A percentile compares a stretch with the other conserved stretches of the same genome.
phyloP scores from a whole-genome alignment of 2,329 filamentous ascomycete species.

The Calonectria crousiana region DNA sequence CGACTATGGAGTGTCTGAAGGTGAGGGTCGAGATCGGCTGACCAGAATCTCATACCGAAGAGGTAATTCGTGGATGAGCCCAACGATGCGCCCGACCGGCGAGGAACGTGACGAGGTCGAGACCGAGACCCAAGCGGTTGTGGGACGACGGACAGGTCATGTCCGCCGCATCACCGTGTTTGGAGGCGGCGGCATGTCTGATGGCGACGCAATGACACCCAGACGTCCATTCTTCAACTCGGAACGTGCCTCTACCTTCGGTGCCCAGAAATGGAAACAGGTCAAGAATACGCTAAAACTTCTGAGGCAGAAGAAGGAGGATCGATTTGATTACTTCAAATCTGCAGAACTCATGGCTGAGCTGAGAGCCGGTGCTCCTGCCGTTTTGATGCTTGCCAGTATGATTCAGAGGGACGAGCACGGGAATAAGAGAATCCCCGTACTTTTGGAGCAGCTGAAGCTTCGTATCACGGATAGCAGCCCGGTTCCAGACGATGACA shows the following conservation, averaged over 20 bases:
- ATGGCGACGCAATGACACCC: slow-evolving; percentile 70
- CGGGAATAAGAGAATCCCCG: slow-evolving; percentile 93
- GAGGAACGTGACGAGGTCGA: slow-evolving; percentile 67
- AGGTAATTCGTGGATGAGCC: slow-evolving; percentile 69
- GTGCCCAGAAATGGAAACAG: slow-evolving; percentile 89
- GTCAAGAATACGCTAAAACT: slow-evolving; percentile 90
- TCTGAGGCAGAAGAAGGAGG: slow-evolving; percentile 84
- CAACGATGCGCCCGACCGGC: slow-evolving; percentile 59
- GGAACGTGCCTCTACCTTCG: slow-evolving; percentile 79
- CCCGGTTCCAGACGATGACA: slow-evolving; percentile 73
- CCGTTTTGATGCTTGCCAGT: slow-evolving; percentile 92
- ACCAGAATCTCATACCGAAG: slow-evolving; percentile 62
- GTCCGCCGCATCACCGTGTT: slow-evolving; percentile 75
- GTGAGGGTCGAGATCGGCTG: slow-evolving; percentile 75
- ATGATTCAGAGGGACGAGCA: slow-evolving; percentile 99
- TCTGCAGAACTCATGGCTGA: slow-evolving; percentile 97
- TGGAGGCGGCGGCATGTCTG: slow-evolving; percentile 73
- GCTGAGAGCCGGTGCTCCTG: slow-evolving; percentile 89
- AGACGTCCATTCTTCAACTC: slow-evolving; percentile 69
- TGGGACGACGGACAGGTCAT: slow-evolving; percentile 70
- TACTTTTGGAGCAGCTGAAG: slow-evolving; percentile 94
- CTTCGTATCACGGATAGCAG: slow-evolving; percentile 85
- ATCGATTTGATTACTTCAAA: slow-evolving; percentile 93
- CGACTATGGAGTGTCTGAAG: slow-evolving; percentile 78
- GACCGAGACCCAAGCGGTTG: slow-evolving; percentile 60